Evolutionary conservation across 2,329 filamentous ascomycete species (phyloP), one percentile per base, ranked within the genome.

Genomic region (Penicillium sp.): DNA sequence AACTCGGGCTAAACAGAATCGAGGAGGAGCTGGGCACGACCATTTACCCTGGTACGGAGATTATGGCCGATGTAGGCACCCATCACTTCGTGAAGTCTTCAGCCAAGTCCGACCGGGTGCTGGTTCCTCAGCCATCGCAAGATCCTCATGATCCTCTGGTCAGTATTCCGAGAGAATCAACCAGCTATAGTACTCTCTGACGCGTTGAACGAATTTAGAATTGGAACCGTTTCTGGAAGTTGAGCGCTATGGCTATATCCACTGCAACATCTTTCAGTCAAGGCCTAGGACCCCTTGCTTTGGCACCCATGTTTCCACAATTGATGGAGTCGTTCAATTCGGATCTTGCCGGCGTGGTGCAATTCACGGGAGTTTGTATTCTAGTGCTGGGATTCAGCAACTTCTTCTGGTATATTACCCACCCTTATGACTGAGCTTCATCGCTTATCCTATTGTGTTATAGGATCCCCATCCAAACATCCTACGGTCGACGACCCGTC

Each of bases 71-170:
- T 78, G 82, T 89, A 45, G 86, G 85, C n/a, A 78, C 79, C 0
- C 85, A 88, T 73, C 87, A 88, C 73, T 89, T 89, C 68, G 85
- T 89, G 69, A 89, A 89, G 62, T 73, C 77, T 68, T 79, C 80
- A 22, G 72, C 74, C 22, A 69, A 72, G 28, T 74, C 75, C 28
- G 72, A 75, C 24, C 76, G 80, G 35, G 82, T 83, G 15, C 74
- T 85, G 17, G 81, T 84, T 7, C 83, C 83, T 35, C 83, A 84
- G 65, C 83, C 83, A 7, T 82, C 80, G 1, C 73, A 77, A 42
- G 75, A 82, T 59, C 78, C 78, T 10, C 74, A 81, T 68, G 81
- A 84, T 72, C 81, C 81, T 15, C 67, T 83, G 53, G 76, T 78
- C 68, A 49, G 69, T 60, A 30, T 3, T 50, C 37, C 24, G 38